Conservation (phyloP, 257 asterid genomes). For the Gentiana straminea region DNA sequence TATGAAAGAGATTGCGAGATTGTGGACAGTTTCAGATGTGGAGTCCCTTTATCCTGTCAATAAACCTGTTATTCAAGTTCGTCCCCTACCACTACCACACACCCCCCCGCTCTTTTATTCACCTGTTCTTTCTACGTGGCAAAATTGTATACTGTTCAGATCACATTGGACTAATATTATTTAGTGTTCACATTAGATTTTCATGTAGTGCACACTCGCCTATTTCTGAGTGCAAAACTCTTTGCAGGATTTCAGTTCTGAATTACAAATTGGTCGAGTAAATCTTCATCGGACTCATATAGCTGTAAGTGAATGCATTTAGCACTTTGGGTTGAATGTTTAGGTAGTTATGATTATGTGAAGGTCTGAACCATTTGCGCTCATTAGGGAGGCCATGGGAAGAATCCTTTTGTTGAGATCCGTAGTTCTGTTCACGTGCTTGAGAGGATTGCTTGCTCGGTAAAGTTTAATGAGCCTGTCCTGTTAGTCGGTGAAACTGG, state of each 20-base stretch:
- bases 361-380: conserved; percentile 3
- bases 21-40: conserved; percentile 43
- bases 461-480: conserved; percentile 75
- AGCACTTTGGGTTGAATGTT: background rate
- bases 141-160: no score
- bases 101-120: no score
- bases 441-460: conserved; percentile 88
- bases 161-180: no score
- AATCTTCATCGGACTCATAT: conserved; percentile 30
- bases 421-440: conserved; percentile 68
- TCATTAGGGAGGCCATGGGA: conserved; percentile 32
- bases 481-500: conserved; percentile 99
- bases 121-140: no score
- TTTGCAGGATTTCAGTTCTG: conserved; percentile 40
- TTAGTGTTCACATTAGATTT: background rate
- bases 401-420: conserved; percentile 70
- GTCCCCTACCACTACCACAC: conserved; percentile 6
- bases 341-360: background rate
- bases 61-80: conserved; percentile 71
- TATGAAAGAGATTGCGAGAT: conserved; percentile 60
- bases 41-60: conserved; percentile 58
- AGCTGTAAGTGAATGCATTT: conserved; percentile 32
- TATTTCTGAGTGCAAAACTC: conserved; percentile 11
- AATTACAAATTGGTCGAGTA: conserved; percentile 57
- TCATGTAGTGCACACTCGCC: conserved; percentile 3